Base-by-base conservation (phyloP, 495 filamentous ascomycete genomes). In the Immersiella caudata region DNA sequence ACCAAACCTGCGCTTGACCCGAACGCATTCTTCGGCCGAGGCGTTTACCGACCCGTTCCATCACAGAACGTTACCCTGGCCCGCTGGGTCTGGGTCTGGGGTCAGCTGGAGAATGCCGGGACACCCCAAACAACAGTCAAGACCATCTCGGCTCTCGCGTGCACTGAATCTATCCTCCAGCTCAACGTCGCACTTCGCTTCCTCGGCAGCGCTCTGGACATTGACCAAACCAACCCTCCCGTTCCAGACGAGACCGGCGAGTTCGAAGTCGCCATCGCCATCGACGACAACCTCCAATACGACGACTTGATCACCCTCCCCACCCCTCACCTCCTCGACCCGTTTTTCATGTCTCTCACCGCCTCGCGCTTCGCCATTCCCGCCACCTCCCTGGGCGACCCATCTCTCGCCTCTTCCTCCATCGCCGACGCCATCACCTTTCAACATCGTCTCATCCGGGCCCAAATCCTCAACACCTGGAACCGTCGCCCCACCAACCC, bases 381-480 rank as follows among this genome's bases (percentile, higher is more conserved):
- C 2, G 33, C 55, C 0, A n/a, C 49, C 4, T 29, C 62, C 27
- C 70, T 74, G 21, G 66, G 21, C 25, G 25, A 59, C 29, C 25
- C 54, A 20, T 33, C 60, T n/a, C 20, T 46, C 21, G 18, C 59
- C 36, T 36, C 52, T 21, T 59, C 68, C 29, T 60, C 68, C 29
- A 60, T 75, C 51, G 24, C 49, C 25, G 22, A 80, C 69, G 25
- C 87, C 79, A 69, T 88, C 80, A 18, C 79, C 66, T 9, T 78
- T 67, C 58, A 86, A 71, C 35, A 82, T 73, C 25, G 78, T 64
- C 62, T 87, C 76, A 33, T 82, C 73, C 59, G 74, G 70, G 40
- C 71, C 4, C 73, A 75, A 64, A 58, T 67, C 5, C 55, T 73
- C 40, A 72, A 49, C 54, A 63, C 67, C 1, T 65, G 52, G 36